These are phyloP conservation scores for Hypoxylon crocopeplum DNA, from an alignment of 495 filamentous ascomycete genomes.

Conservation along the genomic window DNA sequence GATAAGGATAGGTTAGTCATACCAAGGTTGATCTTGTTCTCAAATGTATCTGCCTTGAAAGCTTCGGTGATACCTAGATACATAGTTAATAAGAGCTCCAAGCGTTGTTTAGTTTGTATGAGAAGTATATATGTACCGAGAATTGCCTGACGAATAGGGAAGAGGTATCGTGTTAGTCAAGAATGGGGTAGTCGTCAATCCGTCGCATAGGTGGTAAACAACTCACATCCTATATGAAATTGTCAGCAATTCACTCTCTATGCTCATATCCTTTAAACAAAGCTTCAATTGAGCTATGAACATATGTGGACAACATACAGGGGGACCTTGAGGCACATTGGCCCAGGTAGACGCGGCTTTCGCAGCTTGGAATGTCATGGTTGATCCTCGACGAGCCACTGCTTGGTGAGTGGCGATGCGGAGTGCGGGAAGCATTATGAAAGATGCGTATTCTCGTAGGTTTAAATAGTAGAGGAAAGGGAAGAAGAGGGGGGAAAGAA, in stretches of 20 bases:
- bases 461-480: not conserved
- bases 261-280: no score
- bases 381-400: conserved; percentile 42
- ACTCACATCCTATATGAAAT: conserved; percentile 65
- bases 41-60: conserved; percentile 93
- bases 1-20: conserved; percentile 51
- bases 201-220: conserved; percentile 4
- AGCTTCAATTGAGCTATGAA: no score
- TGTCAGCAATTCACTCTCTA: conserved; percentile 8
- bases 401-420: conserved; percentile 41
- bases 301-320: conserved; percentile 66
- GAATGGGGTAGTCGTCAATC: not conserved
- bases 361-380: conserved; percentile 56
- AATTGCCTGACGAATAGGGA: conserved; percentile 65
- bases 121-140: conserved; percentile 61
- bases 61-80: conserved; percentile 94
- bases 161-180: conserved; percentile 20
- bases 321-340: conserved; percentile 89
- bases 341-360: conserved; percentile 85
- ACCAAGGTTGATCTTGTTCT: conserved; percentile 97
- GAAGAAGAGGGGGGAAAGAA: conserved; percentile 19
- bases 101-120: not conserved
- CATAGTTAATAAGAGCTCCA: conserved; percentile 6
- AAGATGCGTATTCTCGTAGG: not conserved
- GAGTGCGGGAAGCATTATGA: conserved; percentile 42